These are phyloP conservation scores for Ustilago hordei DNA, from an alignment of 1,284 basidiomycete species.

Conservation along the genomic window DNA sequence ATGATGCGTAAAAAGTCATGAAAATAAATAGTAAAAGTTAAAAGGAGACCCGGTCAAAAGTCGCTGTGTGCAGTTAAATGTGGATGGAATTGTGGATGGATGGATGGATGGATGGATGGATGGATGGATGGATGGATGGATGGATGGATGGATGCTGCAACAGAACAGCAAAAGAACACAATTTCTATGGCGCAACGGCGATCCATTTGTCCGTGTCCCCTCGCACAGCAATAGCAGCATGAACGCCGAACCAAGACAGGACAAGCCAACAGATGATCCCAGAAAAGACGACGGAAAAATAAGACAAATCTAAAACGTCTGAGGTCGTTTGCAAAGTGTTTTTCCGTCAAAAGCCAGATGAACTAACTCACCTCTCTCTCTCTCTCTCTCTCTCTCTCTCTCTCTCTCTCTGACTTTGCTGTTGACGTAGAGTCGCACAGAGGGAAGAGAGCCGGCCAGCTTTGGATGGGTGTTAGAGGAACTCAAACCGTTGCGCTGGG, in stretches of 20 bases:
- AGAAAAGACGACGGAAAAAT: not conserved
- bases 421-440: not conserved
- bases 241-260: not conserved
- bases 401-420: not conserved
- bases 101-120: not conserved
- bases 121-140: not conserved
- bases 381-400: no score
- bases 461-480: no score
- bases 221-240: not conserved
- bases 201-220: slow-evolving; percentile 3
- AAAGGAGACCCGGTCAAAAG: not conserved
- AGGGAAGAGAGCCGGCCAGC: not conserved
- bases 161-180: not conserved
- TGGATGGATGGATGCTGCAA: not conserved
- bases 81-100: not conserved
- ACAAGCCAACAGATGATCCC: not conserved
- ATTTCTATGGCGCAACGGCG: slow-evolving; percentile 2
- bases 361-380: no score
- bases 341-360: no score
- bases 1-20: not conserved
- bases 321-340: no score
- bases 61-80: not conserved
- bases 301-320: no score
- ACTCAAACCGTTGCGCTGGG: not conserved
- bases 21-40: not conserved